phyloP scores from a whole-genome alignment of 768 basidiomycete species.

The Lactarius evosmus region DNA sequence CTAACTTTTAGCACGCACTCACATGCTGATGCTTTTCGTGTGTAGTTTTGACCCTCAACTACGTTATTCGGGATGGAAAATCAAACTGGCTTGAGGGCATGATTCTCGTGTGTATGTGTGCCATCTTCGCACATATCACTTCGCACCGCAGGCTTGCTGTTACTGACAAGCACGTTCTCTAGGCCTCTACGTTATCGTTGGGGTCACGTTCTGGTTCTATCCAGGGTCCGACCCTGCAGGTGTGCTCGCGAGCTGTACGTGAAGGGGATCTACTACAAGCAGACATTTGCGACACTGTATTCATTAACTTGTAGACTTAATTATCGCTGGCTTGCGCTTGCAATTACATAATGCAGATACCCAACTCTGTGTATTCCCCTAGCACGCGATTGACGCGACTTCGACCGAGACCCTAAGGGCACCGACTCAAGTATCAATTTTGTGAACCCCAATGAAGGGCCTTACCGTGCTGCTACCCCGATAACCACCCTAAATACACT shows the following conservation, averaged over 20 bases:
- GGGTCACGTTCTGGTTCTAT: conserved; percentile 65
- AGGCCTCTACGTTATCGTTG: conserved; percentile 72
- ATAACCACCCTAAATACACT: not conserved
- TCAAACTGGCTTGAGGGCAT: conserved; percentile 86
- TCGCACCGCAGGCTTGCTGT: not conserved
- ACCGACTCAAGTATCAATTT: no score
- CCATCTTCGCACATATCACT: not conserved
- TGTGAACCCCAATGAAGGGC: no score
- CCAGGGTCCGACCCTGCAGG: conserved; percentile 33
- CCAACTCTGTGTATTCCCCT: no score
- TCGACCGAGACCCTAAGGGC: no score
- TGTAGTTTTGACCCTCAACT: conserved; percentile 82
- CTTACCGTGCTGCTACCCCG: no score
- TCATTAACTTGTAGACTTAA: not conserved
- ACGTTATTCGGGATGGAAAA: conserved; percentile 76
- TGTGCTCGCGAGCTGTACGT: conserved; percentile 15
- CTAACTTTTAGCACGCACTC: not conserved
- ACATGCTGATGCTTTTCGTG: not conserved
- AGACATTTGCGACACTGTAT: no score
- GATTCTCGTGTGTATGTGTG: conserved; percentile 59
- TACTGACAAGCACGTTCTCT: conserved; percentile 15
- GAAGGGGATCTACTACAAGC: not conserved
- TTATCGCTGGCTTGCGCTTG: not conserved
- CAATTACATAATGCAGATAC: not conserved
- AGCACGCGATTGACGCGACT: no score